Conservation (phyloP, 2,329 filamentous ascomycete genomes). For the Xylaria sp. region DNA sequence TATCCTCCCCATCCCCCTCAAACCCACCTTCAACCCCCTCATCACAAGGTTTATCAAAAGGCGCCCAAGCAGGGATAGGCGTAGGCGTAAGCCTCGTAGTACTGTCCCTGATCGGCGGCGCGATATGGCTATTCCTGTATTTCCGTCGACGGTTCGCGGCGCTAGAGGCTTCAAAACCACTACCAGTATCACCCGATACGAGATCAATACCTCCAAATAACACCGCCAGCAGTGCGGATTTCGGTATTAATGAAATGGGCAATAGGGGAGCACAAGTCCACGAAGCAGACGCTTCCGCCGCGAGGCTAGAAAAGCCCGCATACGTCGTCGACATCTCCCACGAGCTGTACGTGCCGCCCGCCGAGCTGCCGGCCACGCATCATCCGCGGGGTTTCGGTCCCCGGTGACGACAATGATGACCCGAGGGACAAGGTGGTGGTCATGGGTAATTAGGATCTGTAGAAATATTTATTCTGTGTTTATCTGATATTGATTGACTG, state of each 20-base stretch:
- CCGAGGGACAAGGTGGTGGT: background rate
- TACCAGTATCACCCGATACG: background rate
- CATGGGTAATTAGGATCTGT: background rate
- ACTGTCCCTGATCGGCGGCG: background rate
- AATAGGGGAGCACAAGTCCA: background rate
- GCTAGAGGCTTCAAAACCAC: background rate
- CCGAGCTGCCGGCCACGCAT: background rate
- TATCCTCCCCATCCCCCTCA: background rate
- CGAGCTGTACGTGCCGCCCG: slow-evolving; percentile 9
- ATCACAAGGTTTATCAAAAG: slow-evolving; percentile 1
- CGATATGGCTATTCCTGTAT: background rate
- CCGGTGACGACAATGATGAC: background rate
- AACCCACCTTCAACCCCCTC: background rate
- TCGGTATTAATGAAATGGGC: too few species aligned
- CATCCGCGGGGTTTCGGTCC: background rate
- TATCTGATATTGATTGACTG: background rate
- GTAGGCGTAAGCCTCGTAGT: background rate
- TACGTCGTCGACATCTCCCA: background rate
- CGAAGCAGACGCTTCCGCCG: background rate
- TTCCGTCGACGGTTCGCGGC: slow-evolving; percentile 12
- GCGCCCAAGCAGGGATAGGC: slow-evolving; percentile 6
- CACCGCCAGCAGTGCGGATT: too few species aligned
- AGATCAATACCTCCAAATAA: background rate
- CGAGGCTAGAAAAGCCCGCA: background rate
- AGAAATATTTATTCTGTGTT: background rate